Percentiles rank a stretch among this genome's conserved stretches.
Conservation (phyloP, 805 yeast species). For the Pichia kluyveri region DNA sequence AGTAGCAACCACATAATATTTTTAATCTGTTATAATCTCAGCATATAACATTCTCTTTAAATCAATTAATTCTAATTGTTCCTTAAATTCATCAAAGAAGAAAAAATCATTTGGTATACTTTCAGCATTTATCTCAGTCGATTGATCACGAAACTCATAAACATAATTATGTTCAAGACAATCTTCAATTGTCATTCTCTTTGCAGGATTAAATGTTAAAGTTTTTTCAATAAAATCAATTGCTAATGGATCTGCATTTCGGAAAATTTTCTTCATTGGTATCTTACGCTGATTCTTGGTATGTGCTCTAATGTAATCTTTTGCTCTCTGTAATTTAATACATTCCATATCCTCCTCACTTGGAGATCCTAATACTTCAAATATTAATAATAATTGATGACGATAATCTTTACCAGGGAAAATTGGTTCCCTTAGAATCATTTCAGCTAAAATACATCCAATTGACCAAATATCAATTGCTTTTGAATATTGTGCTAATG, state of each 20-base stretch:
- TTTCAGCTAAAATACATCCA: constrained; percentile 70
- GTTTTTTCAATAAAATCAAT: constrained; percentile 61
- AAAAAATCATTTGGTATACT: constrained; percentile 49
- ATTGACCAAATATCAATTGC: constrained; percentile 78
- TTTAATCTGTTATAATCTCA: constrained; percentile 33
- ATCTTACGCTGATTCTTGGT: constrained; percentile 40
- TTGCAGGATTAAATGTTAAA: constrained; percentile 72
- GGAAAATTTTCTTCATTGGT: constrained; percentile 41
- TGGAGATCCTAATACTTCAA: constrained; percentile 68
- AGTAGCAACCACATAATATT: too few relatives aligned
- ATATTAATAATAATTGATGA: constrained; percentile 56
- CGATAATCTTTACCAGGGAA: constrained; percentile 72
- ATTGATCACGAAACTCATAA: constrained; percentile 56
- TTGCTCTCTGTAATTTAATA: constrained; percentile 65
- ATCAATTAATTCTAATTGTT: constrained; percentile 39
- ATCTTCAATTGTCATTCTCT: constrained; percentile 72
- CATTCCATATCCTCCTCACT: constrained; percentile 63
- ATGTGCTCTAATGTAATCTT: constrained; percentile 59
- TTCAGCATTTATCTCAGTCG: constrained; percentile 55
- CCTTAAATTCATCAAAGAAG: constrained; percentile 45
- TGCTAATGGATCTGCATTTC: constrained; percentile 39
- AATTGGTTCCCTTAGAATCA: constrained; percentile 51
- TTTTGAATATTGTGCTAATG: constrained; percentile 61
- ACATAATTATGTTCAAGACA: constrained; percentile 80
- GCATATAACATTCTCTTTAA: constrained; percentile 44